Evolutionary conservation across 495 filamentous ascomycete genomes (phyloP).

Genomic region (Cercophora newfieldiana): DNA sequence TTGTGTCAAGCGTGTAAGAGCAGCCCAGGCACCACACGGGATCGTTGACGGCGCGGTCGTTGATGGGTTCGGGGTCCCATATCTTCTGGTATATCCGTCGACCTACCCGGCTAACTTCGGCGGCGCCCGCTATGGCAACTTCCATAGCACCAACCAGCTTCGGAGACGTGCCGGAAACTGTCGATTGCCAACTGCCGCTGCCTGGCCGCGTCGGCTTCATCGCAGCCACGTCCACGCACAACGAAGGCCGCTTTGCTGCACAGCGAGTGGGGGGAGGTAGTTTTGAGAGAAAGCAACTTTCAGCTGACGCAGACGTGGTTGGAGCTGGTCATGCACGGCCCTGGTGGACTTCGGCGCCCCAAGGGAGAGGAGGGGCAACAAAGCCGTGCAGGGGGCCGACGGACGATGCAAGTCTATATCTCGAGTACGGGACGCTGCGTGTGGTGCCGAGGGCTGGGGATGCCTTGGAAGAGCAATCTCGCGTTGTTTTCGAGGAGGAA

Average conservation of each 20-base stretch:
- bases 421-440: background rate
- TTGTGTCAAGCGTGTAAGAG: conserved; percentile 60
- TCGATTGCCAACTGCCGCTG: conserved; percentile 32
- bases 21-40: conserved; percentile 89
- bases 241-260: background rate
- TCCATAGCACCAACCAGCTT: conserved; percentile 42
- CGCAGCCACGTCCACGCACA: background rate
- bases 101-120: conserved; percentile 40
- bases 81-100: conserved; percentile 88
- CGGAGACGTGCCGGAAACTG: conserved; percentile 30
- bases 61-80: conserved; percentile 91
- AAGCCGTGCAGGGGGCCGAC: background rate
- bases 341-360: background rate
- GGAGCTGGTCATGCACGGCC: background rate
- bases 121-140: conserved; percentile 40
- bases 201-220: conserved; percentile 29
- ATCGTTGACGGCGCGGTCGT: conserved; percentile 66
- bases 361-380: background rate
- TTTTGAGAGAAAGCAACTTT: background rate
- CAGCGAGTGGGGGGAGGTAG: background rate
- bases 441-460: background rate
- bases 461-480: background rate
- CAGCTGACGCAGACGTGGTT: background rate
- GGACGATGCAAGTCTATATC: background rate
- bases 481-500: background rate